These are phyloP conservation scores for Monilinia polystroma DNA, from an alignment of 2,329 filamentous ascomycete genomes.

Conservation along the genomic window DNA sequence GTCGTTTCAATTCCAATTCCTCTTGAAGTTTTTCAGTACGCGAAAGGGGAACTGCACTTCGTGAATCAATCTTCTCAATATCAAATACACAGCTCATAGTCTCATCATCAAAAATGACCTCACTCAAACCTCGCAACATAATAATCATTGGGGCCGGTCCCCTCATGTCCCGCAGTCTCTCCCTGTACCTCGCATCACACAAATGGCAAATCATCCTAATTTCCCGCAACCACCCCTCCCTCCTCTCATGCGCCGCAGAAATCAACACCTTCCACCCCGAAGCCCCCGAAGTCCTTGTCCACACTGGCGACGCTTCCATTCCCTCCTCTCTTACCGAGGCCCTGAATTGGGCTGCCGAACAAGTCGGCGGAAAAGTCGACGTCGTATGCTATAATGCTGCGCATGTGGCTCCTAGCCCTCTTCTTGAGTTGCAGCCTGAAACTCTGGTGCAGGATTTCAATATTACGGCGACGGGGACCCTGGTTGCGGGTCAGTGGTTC, in stretches of 20 bases:
- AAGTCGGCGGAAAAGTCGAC: slow-evolving; percentile 5
- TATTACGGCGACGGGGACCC: neutral
- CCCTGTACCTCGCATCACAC: slow-evolving; percentile 20
- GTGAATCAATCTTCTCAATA: neutral
- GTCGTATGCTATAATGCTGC: slow-evolving; percentile 18
- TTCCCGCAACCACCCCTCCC: slow-evolving; percentile 1
- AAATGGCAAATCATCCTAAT: slow-evolving; percentile 18
- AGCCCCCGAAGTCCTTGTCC: slow-evolving; percentile 3
- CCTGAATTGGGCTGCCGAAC: slow-evolving; percentile 11
- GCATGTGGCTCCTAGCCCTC: neutral
- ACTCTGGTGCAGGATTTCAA: slow-evolving; percentile 10
- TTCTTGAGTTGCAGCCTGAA: neutral
- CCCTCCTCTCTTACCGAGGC: slow-evolving; percentile 7
- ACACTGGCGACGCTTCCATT: slow-evolving; percentile 5
- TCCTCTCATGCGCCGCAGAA: neutral
- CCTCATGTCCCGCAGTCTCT: slow-evolving; percentile 21
- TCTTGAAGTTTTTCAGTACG: neutral
- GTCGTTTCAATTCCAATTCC: neutral
- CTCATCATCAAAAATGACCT: neutral
- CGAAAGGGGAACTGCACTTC: neutral
- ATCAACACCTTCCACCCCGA: slow-evolving; percentile 8
- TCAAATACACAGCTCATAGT: neutral
- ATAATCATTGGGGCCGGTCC: slow-evolving; percentile 18
- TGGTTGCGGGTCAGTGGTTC: slow-evolving; percentile 19
- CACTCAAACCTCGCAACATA: slow-evolving; percentile 14